phyloP scores from a whole-genome alignment of 257 asterid genomes.

The Knoxia roxburghii region DNA sequence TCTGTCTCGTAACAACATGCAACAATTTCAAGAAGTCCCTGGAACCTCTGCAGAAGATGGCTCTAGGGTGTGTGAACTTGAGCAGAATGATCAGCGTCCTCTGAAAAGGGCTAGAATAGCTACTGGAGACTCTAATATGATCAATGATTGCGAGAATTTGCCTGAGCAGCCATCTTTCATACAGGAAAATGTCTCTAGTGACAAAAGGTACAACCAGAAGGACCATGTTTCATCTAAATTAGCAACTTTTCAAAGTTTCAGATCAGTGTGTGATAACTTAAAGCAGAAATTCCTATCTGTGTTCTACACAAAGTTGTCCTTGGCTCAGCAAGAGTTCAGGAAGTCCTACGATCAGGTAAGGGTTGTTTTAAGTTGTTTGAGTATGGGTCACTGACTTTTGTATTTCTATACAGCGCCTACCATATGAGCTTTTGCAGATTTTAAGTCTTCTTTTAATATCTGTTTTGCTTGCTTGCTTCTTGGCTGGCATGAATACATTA shows the following conservation, averaged over 20 bases:
- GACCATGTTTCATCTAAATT: slow-evolving; percentile 21
- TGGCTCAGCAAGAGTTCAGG: slow-evolving; percentile 80
- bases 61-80: slow-evolving; percentile 24
- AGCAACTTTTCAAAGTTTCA: slow-evolving; percentile 34
- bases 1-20: slow-evolving; percentile 27
- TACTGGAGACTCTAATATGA: slow-evolving; percentile 24
- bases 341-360: slow-evolving; percentile 73
- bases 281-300: slow-evolving; percentile 67
- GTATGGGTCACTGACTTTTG: slow-evolving; percentile 2
- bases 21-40: slow-evolving; percentile 24
- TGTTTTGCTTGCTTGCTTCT: slow-evolving; percentile 2
- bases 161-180: slow-evolving; percentile 26
- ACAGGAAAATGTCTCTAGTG: slow-evolving; percentile 23
- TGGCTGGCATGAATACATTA: background rate
- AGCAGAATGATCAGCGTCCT: slow-evolving; percentile 25
- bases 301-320: slow-evolving; percentile 52
- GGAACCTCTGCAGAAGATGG: slow-evolving; percentile 27
- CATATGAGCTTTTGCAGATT: background rate
- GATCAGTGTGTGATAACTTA: slow-evolving; percentile 52
- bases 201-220: slow-evolving; percentile 21
- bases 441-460: background rate
- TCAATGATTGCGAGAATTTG: slow-evolving; percentile 27
- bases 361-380: slow-evolving; percentile 23
- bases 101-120: slow-evolving; percentile 28
- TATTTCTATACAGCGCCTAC: background rate